Conservation (phyloP, 2,329 filamentous ascomycete genomes). For the Periconia macrospinosa region DNA sequence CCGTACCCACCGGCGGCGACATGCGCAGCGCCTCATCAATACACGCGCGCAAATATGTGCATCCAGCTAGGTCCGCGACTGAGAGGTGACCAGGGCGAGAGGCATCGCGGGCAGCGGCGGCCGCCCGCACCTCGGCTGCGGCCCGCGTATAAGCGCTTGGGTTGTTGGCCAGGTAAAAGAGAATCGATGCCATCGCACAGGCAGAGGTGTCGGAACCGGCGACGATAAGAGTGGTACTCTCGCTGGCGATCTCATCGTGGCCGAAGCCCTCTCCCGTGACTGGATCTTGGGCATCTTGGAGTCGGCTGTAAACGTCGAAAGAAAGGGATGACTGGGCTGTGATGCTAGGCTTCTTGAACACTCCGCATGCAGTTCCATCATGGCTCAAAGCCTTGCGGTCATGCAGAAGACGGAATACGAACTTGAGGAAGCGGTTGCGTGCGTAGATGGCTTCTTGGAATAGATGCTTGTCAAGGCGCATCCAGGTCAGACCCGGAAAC, state of each 20-base stretch:
- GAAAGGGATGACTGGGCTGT: too few species aligned
- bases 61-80: slow-evolving; percentile 13
- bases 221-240: slow-evolving; percentile 40
- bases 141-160: neutral
- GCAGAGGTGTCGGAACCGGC: slow-evolving; percentile 3
- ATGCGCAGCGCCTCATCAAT: neutral
- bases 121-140: too few species aligned
- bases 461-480: slow-evolving; percentile 9
- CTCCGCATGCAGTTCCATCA: too few species aligned
- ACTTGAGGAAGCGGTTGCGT: slow-evolving; percentile 18
- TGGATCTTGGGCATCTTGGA: slow-evolving; percentile 45
- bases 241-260: slow-evolving; percentile 44
- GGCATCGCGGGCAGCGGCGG: neutral
- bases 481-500: too few species aligned
- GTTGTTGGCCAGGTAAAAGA: slow-evolving; percentile 1
- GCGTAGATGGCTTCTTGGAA: slow-evolving; percentile 33
- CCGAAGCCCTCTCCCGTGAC: slow-evolving; percentile 41
- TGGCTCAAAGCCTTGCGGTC: too few species aligned
- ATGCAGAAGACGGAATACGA: slow-evolving; percentile 3
- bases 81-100: slow-evolving; percentile 16
- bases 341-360: too few species aligned
- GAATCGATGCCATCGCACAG: neutral
- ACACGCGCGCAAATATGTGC: slow-evolving; percentile 9
- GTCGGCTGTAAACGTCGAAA: slow-evolving; percentile 4
- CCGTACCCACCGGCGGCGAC: neutral